phyloP scores from a whole-genome alignment of 2,329 filamentous ascomycete species.

The Cladobotryum mycophilum region DNA sequence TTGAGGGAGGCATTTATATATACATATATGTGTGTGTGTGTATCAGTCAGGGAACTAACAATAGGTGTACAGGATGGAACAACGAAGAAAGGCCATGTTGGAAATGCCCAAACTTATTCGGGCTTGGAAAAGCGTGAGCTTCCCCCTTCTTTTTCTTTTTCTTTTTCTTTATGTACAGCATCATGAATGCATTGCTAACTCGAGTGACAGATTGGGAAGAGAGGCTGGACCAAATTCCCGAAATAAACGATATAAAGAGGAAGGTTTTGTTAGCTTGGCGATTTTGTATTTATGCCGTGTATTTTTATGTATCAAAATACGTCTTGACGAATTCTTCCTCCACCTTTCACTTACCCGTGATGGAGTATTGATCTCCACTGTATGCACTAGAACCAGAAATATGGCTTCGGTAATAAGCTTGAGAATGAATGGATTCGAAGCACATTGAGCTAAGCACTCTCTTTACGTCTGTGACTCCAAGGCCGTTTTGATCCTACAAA shows the following conservation, averaged over 20 bases:
- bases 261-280: background rate
- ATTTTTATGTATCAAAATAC: slow-evolving; percentile 25
- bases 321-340: slow-evolving; percentile 6
- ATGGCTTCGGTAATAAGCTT: no score
- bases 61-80: slow-evolving; percentile 59
- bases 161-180: no score
- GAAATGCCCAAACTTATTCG: slow-evolving; percentile 89
- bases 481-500: background rate
- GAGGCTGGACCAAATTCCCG: slow-evolving; percentile 52
- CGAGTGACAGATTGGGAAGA: slow-evolving; percentile 43
- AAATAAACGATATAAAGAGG: slow-evolving; percentile 35
- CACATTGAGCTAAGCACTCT: background rate
- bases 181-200: slow-evolving; percentile 27
- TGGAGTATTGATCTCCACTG: background rate
- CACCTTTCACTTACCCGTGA: background rate
- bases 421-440: background rate
- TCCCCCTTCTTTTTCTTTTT: background rate
- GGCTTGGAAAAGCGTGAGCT: slow-evolving; percentile 85
- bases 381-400: background rate
- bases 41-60: slow-evolving; percentile 11
- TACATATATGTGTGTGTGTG: background rate
- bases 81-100: slow-evolving; percentile 86
- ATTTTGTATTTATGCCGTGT: slow-evolving; percentile 27
- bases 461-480: slow-evolving; percentile 5
- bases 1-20: background rate